A percentile compares a stretch with the other conserved stretches of the same genome.
Conservation (phyloP, 345 rosid genomes). For the Boechera retrofracta region DNA sequence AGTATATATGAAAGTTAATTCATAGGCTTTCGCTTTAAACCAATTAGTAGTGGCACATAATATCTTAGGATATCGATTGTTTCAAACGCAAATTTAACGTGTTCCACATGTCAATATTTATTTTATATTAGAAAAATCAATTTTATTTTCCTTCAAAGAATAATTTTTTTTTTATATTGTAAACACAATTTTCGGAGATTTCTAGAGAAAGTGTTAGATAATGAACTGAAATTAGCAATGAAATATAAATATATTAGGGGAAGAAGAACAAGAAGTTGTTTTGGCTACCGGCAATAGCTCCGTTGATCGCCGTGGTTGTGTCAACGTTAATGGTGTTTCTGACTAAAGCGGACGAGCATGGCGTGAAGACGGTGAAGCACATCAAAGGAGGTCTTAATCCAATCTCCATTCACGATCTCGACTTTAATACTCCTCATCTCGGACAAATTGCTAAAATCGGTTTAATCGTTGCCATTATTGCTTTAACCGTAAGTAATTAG, state of each 20-base stretch:
- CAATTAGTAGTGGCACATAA: neutral
- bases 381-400: constrained; percentile 85
- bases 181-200: neutral
- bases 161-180: neutral
- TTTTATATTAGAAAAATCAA: neutral
- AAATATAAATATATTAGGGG: constrained; percentile 50
- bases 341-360: constrained; percentile 84
- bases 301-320: constrained; percentile 67
- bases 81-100: neutral
- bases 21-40: neutral
- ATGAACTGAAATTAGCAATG: neutral
- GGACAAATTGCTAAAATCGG: constrained; percentile 76
- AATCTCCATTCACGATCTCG: constrained; percentile 64
- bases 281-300: constrained; percentile 91
- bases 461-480: constrained; percentile 64
- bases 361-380: constrained; percentile 78
- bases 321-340: constrained; percentile 76
- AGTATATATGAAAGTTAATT: no score
- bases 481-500: constrained; percentile 62
- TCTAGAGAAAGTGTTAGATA: neutral
- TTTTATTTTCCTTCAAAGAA: neutral
- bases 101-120: neutral
- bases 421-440: constrained; percentile 58
- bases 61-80: neutral
- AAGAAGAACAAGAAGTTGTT: constrained; percentile 72